phyloP scores from a whole-genome alignment of 2,329 filamentous ascomycete species.

The Emmonsia crescens region DNA sequence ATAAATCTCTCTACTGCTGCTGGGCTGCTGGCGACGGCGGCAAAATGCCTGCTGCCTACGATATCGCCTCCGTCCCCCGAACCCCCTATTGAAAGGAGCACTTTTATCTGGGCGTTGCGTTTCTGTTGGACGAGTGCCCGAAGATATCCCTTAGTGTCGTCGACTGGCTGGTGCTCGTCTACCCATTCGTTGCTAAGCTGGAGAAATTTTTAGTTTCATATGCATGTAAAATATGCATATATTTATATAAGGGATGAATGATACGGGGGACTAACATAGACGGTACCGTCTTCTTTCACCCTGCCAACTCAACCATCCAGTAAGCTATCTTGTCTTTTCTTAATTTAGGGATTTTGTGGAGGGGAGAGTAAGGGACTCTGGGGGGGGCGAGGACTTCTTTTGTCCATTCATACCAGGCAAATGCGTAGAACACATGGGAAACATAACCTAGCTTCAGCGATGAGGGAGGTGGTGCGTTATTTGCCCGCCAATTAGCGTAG shows the following conservation, averaged over 20 bases:
- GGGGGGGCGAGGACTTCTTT: neutral
- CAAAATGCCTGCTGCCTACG: slow-evolving; percentile 55
- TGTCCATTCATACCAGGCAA: slow-evolving; percentile 45
- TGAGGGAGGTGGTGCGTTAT: slow-evolving; percentile 61
- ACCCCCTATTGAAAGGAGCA: slow-evolving; percentile 70
- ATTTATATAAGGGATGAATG: slow-evolving; percentile 12
- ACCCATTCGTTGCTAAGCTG: slow-evolving; percentile 68
- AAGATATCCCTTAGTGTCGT: slow-evolving; percentile 60
- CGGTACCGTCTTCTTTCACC: slow-evolving; percentile 58
- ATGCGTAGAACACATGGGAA: slow-evolving; percentile 74
- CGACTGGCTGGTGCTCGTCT: slow-evolving; percentile 60
- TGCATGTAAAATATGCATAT: neutral
- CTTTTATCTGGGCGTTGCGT: slow-evolving; percentile 56
- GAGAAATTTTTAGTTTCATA: slow-evolving; percentile 12
- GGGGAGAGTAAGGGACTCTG: neutral
- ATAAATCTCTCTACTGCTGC: slow-evolving; percentile 58
- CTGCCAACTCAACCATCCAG: slow-evolving; percentile 26
- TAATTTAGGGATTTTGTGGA: neutral
- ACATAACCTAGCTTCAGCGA: slow-evolving; percentile 65
- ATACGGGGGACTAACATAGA: slow-evolving; percentile 53
- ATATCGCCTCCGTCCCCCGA: slow-evolving; percentile 26
- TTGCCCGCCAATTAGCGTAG: slow-evolving; percentile 70
- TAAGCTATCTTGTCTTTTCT: neutral
- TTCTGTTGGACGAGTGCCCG: slow-evolving; percentile 65
- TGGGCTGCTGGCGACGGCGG: slow-evolving; percentile 52